Evolutionary conservation across 2,329 filamentous ascomycete genomes (phyloP), one percentile per base, ranked within the genome.

Genomic region (Leptographium flavum): DNA sequence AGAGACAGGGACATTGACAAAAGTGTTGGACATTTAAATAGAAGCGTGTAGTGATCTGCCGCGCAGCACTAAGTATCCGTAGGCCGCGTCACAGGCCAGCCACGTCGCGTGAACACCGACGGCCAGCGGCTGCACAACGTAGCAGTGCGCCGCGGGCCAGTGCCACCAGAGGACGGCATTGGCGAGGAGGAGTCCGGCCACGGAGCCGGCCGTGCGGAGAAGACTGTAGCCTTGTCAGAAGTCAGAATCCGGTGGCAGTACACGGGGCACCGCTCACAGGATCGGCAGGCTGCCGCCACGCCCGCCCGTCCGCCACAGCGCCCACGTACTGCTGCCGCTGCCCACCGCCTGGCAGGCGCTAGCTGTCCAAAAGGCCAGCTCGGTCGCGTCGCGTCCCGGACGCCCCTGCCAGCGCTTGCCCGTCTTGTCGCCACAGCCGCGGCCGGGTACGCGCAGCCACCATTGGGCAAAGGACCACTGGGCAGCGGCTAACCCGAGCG

Each of bases 91-190:
- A 40, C 63, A 67, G 15, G 63, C 38, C 2, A 67, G 45, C 14
- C 61, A 61, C 0, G 62, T 61, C 1, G 58, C 62, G 49, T 61
- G 60, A 14, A 73, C 52, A 46, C 70, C 63, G 4, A 69, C 38
- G 1, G 60, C 63, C 5, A 69, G 54, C 0, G 65, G 67, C 28
- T 62, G 63, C 41, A 62, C 56, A 27, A 68, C 63, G 52, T 69
- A 73, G 11, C 60, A 62, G 52, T 73, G 66, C 1, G 68, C 65
- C 46, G 71, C 70, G 3, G 67, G 68, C 70, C 70, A 72, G 50
- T 63, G 63, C 58, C 63, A 69, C 67, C 67, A 71, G n/a, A 67
- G 54, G 37, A 69, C 50, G 9, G 55, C 55, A 43, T 63, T 65
- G 37, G 57, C 58, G 11, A 62, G 46, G 5, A 63, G 57, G 17